Evolutionary conservation across 495 filamentous ascomycete species (phyloP).

Genomic region (Cercophora newfieldiana): DNA sequence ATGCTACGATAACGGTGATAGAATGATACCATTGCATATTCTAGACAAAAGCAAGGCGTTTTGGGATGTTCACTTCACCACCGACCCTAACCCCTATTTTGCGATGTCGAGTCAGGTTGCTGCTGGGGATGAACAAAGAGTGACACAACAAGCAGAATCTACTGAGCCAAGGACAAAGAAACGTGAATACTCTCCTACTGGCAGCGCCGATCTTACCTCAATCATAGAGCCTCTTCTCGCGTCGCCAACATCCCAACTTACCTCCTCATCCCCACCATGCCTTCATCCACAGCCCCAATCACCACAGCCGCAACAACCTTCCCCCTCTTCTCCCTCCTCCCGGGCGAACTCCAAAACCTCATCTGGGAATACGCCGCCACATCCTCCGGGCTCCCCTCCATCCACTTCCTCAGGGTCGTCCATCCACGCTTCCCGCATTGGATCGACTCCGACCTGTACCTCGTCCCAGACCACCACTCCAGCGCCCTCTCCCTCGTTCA

Average conservation of each 20-base stretch:
- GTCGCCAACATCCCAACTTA: not conserved
- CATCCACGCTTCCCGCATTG: slow-evolving; percentile 19
- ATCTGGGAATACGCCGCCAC: slow-evolving; percentile 29
- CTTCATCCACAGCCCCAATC: not conserved
- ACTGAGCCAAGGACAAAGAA: not conserved
- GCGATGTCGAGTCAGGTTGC: not conserved
- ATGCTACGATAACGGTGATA: slow-evolving; percentile 1
- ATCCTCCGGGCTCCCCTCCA: slow-evolving; percentile 9
- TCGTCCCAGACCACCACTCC: slow-evolving; percentile 33
- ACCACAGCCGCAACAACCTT: slow-evolving; percentile 5
- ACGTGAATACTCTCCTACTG: not conserved
- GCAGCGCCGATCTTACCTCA: not conserved
- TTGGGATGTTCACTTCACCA: not conserved
- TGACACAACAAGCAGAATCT: not conserved
- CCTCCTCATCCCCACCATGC: not conserved
- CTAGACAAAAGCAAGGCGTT: slow-evolving; percentile 7
- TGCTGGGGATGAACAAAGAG: not conserved
- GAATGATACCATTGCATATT: slow-evolving; percentile 6
- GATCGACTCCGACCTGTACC: slow-evolving; percentile 22
- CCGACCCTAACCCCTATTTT: not conserved
- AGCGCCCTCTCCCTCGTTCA: slow-evolving; percentile 23
- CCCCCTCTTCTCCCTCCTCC: slow-evolving; percentile 24
- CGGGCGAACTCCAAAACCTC: slow-evolving; percentile 27
- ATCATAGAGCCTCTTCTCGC: not conserved
- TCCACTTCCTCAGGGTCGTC: slow-evolving; percentile 32